phyloP scores from a whole-genome alignment of 768 basidiomycete genomes.

The Boletus fagicola region DNA sequence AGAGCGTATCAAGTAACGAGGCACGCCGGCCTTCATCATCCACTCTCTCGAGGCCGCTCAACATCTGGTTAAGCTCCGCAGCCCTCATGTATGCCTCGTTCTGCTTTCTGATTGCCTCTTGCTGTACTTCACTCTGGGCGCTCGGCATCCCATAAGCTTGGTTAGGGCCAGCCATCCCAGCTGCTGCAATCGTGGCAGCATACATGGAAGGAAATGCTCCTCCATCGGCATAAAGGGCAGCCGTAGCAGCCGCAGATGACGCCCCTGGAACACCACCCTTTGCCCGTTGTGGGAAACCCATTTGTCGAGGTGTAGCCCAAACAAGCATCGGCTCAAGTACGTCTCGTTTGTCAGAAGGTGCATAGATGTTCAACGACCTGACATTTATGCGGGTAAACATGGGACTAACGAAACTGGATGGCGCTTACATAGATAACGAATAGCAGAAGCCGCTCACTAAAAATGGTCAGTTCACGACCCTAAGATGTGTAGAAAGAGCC shows the following conservation, averaged over 20 bases:
- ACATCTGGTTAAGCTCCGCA: slow-evolving; percentile 61
- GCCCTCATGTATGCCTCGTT: slow-evolving; percentile 58
- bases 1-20: slow-evolving; percentile 68
- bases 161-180: slow-evolving; percentile 21
- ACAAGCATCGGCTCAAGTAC: slow-evolving; percentile 62
- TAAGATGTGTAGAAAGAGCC: slow-evolving; percentile 1
- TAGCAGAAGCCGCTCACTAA: slow-evolving; percentile 49
- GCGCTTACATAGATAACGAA: slow-evolving; percentile 59
- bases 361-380: slow-evolving; percentile 74
- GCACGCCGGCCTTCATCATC: slow-evolving; percentile 72
- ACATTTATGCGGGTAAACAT: background rate
- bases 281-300: slow-evolving; percentile 45
- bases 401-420: background rate
- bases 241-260: slow-evolving; percentile 18
- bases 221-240: slow-evolving; percentile 15
- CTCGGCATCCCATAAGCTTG: slow-evolving; percentile 12
- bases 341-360: slow-evolving; percentile 54
- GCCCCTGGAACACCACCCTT: slow-evolving; percentile 12
- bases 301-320: slow-evolving; percentile 73
- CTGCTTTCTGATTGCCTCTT: slow-evolving; percentile 29
- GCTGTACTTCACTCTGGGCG: slow-evolving; percentile 36
- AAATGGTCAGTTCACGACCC: slow-evolving; percentile 3
- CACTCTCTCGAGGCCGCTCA: slow-evolving; percentile 69
- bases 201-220: slow-evolving; percentile 15
- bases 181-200: slow-evolving; percentile 16